Base-by-base conservation (phyloP, 2,329 filamentous ascomycete species). In the Gyromitra esculenta region DNA sequence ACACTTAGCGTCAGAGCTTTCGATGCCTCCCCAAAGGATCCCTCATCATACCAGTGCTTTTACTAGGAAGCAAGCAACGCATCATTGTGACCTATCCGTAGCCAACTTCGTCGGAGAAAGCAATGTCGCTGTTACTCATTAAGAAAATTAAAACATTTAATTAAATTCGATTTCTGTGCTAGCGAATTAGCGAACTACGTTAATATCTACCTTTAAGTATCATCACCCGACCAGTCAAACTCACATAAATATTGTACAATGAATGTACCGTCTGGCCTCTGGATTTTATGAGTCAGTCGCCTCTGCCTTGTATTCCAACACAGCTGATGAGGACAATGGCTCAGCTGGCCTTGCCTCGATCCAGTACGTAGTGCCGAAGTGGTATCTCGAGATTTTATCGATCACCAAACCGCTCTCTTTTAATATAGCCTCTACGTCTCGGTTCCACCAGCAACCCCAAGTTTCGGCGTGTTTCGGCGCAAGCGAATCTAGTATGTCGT, bases 401-500 rank as follows among this genome's bases (percentile, higher is more conserved):
- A 81, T 70, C 66, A 77, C 78, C 41, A 81, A 65, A 37, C 79
- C 80, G 60, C 80, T 81, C 67, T 81, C 79, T 72, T 78, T 78
- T 25, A 81, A 57, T 68, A 81, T 71, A 39, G 66, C 70, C 18
- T 79, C 79, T 65, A 81, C 77, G 76, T 81, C 80, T 62, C 80
- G 71, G 69, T 81, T 81, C 80, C 80, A 81, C 79, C 80, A 81
- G 66, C 80, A 81, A n/a, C 80, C 80, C 80, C 80, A 81, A n/a
- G 71, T 81, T 72, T 80, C 79, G 43, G 80, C 80, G 77, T 81
- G 80, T 54, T 80, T 77, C 18, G 78, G 66, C n/a, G 80, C 80
- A 62, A 77, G 75, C 54, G 75, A 76, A 71, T 81, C 80, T 43
- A 81, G 62, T 50, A 80, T 75, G 31, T 71, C 75, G 63, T 81